Base-by-base conservation (phyloP, 495 filamentous ascomycete species). In the Penicillium taxi region DNA sequence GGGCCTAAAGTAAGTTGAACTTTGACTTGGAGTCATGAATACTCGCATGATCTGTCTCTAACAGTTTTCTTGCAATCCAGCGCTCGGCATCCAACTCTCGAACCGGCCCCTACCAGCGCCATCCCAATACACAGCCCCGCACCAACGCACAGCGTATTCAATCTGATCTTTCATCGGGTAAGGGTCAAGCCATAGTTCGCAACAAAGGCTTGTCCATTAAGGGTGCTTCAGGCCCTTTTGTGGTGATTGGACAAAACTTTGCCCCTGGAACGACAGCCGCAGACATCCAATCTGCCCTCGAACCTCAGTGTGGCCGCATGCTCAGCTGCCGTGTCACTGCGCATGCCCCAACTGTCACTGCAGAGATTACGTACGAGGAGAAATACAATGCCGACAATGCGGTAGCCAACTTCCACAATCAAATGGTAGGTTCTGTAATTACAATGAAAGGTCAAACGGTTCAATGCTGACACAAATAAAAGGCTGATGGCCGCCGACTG, bases 231-330 rank as follows among this genome's bases (percentile, higher is more conserved):
- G 63, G 59, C 2, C 85, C 87, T 0, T 91, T 78, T 48, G 73
- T 80, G n/a, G 83, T 96, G 9, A 69, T 87, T 34, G 89, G 81
- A 1, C 77, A 80, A 56, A 96, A 96, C 62, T 90, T 98, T 47
- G 88, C 87, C 3, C 80, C 80, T 3, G 91, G 91, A 24, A 98
- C 91, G 3, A 95, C 91, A 3, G 86, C 86, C 2, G 89, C 85
- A 24, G 91, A 98, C 56, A 94, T 96, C 32, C 85, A 94, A 61
- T 79, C 82, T 39, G 87, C 86, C 27, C 73, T 96, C 66, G 74
- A 75, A 26, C 78, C 81, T 2, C 59, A 82, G 2, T 80, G 79
- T 1, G 84, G 86, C 20, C 64, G 79, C 35, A 76, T 93, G 39
- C 52, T 73, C 20, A 77, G 73, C 43, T 94, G 89, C 58, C 74